Evolutionary conservation across 179 eudicot genomes (phyloP), one percentile per base, ranked within the genome.

Genomic region (Monotropa hypopitys): DNA sequence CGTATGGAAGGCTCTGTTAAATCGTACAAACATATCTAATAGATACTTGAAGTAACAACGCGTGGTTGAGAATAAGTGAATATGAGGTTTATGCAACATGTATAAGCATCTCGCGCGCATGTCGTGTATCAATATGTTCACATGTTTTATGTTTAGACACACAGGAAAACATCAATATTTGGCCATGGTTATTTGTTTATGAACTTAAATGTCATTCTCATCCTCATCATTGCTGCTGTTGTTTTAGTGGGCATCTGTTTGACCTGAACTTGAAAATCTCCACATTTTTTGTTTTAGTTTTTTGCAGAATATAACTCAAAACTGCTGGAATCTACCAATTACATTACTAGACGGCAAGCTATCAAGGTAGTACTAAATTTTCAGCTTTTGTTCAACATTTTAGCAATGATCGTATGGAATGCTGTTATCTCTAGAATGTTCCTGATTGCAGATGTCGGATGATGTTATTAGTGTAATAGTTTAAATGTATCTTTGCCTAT

Each of bases 311-410:
- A 89, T 75, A 95, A 95, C 85, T 86, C 92, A 46, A 95, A 95
- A 84, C 86, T 95, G 83, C 91, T 95, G 75, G 99, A 95, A 85
- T 95, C 99, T 54, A 75, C 86, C 80, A 93, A 93, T 85, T 95
- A 95, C 75, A 93, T 95, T 68, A 95, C 99, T 72, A 86, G 98
- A 81, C 86, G 99, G 81, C 97, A 93, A 83, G 99, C 94, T 72
- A 78, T 95, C 79, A 95, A 93, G 98, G 99, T 91, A 83, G 74
- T 59, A 46, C 20, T 12, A 45, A 23, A 32, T 51, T 11, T 43
- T 70, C 20, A 23, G 50, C 28, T 70, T 70, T 21, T 72, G 51
- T 2, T 6, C n/a, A 38, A 43, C 30, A 47, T 46, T 70, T 70
- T 4, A 21, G 46, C 21, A 47, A n/a, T 71, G 57, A 9, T 50